Evolutionary conservation across 495 filamentous ascomycete genomes (phyloP), one percentile per base, ranked within the genome.

Genomic region (Aspergillus wentii): DNA sequence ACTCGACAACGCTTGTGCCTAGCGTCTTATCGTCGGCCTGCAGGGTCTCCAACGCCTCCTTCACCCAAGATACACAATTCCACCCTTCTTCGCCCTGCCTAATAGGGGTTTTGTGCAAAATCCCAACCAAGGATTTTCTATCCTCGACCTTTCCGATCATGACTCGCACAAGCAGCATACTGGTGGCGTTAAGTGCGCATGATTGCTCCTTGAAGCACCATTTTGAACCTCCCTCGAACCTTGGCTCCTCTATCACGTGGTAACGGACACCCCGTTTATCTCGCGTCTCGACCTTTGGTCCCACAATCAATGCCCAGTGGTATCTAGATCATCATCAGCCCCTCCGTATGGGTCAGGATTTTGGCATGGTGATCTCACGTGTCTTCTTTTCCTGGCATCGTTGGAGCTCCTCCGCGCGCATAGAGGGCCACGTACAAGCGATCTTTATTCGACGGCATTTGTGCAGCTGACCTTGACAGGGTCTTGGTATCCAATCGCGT

Each of bases 61-160:
- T 48, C 9, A 69, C 58, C 71, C 65, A 75, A 8, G 18, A 19
- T 0, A 62, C 52, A 43, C 64, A 72, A 32, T 65, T 69, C 61
- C 60, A 74, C 9, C 48, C 56, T 10, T 31, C 27, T 22, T 60
- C 33, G 19, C 44, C 44, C 38, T 57, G 50, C 23, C 48, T 31
- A 18, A 72, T 49, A 23, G 64, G 59, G 5, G 51, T 56, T 9
- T 38, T 52, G 29, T 49, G 49, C 14, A 74, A 31, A 14, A 63
- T 54, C 6, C 53, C 38, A 4, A 52, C 35, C 21, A 64, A 33
- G 4, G 49, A 52, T 13, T 44, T 23, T 33, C 41, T 39, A 33
- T 73, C 47, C 29, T 42, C 40, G 17, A 74, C 49, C 43, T 75
- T 73, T 16, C 57, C 68, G 19, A 73, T 50, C 43, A 70, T 39